A percentile compares a stretch with the other conserved stretches of the same genome.
Conservation (phyloP, 345 rosid species). For the Corymbia maculata region DNA sequence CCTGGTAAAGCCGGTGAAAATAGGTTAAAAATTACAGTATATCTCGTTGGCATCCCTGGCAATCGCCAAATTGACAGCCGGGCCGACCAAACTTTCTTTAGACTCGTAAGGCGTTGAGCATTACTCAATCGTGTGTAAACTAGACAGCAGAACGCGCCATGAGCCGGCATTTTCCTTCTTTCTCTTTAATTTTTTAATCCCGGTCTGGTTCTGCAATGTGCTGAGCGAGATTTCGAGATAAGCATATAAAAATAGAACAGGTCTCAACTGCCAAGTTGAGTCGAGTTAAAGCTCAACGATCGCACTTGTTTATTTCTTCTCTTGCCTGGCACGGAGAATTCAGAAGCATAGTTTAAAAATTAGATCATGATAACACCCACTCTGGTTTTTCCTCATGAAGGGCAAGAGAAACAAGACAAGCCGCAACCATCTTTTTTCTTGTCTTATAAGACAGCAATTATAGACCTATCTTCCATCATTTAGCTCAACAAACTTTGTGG, state of each 20-base stretch:
- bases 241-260: neutral
- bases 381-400: neutral
- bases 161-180: neutral
- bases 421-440: neutral
- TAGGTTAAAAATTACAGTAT: neutral
- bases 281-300: neutral
- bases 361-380: neutral
- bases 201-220: neutral
- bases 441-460: neutral
- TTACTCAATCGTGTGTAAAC: neutral
- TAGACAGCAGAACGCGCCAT: neutral
- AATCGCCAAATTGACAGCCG: neutral
- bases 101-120: neutral
- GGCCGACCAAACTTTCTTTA: neutral
- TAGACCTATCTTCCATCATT: neutral
- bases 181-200: neutral
- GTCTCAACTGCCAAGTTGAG: neutral
- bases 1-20: neutral
- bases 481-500: constrained; percentile 11
- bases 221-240: neutral
- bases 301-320: neutral
- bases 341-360: neutral
- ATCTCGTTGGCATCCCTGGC: neutral
- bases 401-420: neutral
- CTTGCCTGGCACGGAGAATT: neutral